phyloP scores from a whole-genome alignment of 2,329 filamentous ascomycete genomes.

The Metarhizium guizhouense region DNA sequence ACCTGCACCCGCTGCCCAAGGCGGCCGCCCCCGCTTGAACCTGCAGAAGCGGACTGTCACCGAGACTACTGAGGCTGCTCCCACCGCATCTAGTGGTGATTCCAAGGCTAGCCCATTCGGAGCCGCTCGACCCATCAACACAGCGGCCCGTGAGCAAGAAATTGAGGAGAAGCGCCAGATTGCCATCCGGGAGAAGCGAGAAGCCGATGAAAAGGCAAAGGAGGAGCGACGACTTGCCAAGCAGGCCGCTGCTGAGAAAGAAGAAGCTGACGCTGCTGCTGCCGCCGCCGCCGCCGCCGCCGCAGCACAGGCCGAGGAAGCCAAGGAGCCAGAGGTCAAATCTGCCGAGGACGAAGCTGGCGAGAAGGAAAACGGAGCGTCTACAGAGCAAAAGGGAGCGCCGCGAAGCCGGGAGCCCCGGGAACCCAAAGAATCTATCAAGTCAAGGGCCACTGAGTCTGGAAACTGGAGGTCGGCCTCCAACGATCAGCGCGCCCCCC shows the following conservation, averaged over 20 bases:
- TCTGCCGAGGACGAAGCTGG: constrained; percentile 16
- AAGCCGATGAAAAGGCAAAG: constrained; percentile 77
- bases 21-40: constrained; percentile 74
- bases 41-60: constrained; percentile 86
- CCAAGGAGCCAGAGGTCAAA: constrained; percentile 24
- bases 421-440: constrained; percentile 36
- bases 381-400: constrained; percentile 9
- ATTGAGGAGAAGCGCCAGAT: constrained; percentile 81
- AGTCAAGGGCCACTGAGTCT: constrained; percentile 47
- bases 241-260: constrained; percentile 43
- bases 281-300: constrained; percentile 14
- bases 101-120: constrained; percentile 90
- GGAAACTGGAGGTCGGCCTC: constrained; percentile 52
- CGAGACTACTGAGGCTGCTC: constrained; percentile 47
- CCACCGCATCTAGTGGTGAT: constrained; percentile 48
- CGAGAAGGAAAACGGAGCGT: constrained; percentile 20
- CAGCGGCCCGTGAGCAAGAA: constrained; percentile 76
- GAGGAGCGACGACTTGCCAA: constrained; percentile 59
- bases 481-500: constrained; percentile 37
- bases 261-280: constrained; percentile 28
- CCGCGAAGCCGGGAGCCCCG: constrained; percentile 28
- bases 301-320: constrained; percentile 19
- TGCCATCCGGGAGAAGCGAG: constrained; percentile 70
- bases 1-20: constrained; percentile 36
- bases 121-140: constrained; percentile 88